Conservation (phyloP, 164 flowering plant species). For the Aristolochia fimbriata region DNA sequence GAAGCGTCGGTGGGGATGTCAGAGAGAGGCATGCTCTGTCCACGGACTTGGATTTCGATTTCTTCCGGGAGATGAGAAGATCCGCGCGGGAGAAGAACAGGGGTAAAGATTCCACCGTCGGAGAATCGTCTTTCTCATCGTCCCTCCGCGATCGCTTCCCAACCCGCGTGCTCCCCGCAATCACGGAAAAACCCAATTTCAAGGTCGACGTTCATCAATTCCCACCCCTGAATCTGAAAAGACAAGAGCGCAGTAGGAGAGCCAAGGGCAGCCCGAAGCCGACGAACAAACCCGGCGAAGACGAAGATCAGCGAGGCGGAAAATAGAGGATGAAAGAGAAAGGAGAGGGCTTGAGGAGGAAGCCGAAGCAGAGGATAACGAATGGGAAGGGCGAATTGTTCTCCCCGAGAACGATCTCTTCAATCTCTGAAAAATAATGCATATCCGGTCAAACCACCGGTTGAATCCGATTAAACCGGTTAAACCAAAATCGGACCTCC, state of each 20-base stretch:
- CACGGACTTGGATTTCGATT: slow-evolving; percentile 8
- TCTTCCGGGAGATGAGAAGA: not conserved
- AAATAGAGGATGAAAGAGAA: slow-evolving; percentile 3
- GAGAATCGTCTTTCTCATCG: too few species aligned
- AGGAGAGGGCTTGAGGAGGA: slow-evolving; percentile 5
- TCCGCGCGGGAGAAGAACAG: too few species aligned
- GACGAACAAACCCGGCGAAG: too few species aligned
- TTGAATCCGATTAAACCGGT: too few species aligned
- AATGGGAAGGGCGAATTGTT: slow-evolving; percentile 22
- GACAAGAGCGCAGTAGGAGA: not conserved
- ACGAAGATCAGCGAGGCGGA: too few species aligned
- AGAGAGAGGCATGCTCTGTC: slow-evolving; percentile 16
- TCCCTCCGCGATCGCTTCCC: too few species aligned
- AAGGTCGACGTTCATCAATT: not conserved
- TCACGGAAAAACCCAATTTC: too few species aligned
- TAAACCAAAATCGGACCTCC: too few species aligned
- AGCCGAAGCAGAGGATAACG: slow-evolving; percentile 28
- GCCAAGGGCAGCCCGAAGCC: not conserved
- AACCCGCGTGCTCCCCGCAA: too few species aligned
- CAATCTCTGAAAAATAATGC: too few species aligned
- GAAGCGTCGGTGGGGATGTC: slow-evolving; percentile 14
- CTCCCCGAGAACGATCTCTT: slow-evolving; percentile 58
- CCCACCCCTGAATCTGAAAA: not conserved
- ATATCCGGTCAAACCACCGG: too few species aligned
- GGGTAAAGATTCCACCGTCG: too few species aligned